Evolutionary conservation across 805 yeast genomes (phyloP), one percentile per base, ranked within the genome.

Genomic region (Nakazawaea wyomingensis): DNA sequence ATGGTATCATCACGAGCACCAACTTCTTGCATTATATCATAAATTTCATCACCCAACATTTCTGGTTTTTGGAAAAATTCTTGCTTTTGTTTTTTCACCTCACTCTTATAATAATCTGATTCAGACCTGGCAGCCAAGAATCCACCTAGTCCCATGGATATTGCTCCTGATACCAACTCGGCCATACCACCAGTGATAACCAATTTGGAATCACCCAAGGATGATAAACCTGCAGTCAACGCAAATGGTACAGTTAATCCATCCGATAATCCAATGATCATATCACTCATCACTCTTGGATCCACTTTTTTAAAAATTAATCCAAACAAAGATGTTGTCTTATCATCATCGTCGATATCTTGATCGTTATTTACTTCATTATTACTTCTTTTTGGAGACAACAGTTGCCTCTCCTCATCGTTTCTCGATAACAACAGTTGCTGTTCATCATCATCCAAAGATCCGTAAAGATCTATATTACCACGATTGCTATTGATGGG

Each of bases 181-280:
- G 98, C 98, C 75, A 91, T 78, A 19, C 98, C 99, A 72, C 98
- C 99, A 21, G 98, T 89, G 48, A 91, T 89, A 40, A 91, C 99
- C 50, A 91, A 74, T 60, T 78, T 84, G 14, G 96, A 70, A 61
- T 87, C 85, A 41, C 99, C 99, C 41, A 91, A 73, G 1, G 95
- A 82, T 1, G 96, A 84, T 44, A 91, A 73, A 38, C 98, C 99
- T 0, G 99, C 98, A 1, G 98, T 93, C 53, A 93, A 74, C 2
- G 99, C 99, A 71, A 91, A 91, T n/a, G 99, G 99, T 32, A 91
- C 99, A 0, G 98, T 91, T 51, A 91, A 74, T 4, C 99, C 99
- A 61, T 91, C 99, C 28, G 93, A 82, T 39, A 91, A 75, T 4
- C 99, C 99, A 57, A 91, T 91, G 52, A 91, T 88, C 44, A 86